Conservation (phyloP, 805 yeast species). For the Schizosaccharomyces japonicus region DNA sequence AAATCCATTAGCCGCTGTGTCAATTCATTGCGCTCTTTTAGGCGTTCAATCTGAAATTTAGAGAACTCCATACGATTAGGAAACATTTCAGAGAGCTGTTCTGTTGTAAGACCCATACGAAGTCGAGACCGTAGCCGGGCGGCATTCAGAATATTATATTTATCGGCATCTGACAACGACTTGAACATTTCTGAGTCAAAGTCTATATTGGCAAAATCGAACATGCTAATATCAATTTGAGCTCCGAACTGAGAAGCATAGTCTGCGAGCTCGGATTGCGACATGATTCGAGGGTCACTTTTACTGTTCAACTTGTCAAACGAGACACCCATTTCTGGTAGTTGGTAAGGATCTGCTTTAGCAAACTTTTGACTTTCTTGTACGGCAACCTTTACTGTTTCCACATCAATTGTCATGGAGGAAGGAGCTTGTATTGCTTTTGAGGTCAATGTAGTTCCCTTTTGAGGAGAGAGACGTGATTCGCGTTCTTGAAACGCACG, state of each 20-base stretch:
- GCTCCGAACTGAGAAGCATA: constrained; percentile 31
- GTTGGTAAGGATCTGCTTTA: constrained; percentile 58
- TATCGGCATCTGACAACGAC: constrained; percentile 58
- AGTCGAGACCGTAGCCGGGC: constrained; percentile 63
- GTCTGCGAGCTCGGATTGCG: constrained; percentile 46
- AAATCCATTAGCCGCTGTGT: constrained; percentile 71
- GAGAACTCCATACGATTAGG: constrained; percentile 79
- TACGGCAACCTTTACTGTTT: constrained; percentile 18
- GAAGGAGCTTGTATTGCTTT: background rate
- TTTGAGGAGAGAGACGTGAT: background rate
- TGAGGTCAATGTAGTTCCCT: background rate
- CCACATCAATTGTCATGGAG: constrained; percentile 9
- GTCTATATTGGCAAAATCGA: constrained; percentile 32
- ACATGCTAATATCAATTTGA: constrained; percentile 24
- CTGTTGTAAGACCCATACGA: constrained; percentile 84
- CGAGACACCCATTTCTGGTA: constrained; percentile 38
- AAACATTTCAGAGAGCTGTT: constrained; percentile 60
- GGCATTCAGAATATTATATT: constrained; percentile 67
- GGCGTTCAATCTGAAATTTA: constrained; percentile 77
- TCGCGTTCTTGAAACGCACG: constrained; percentile 5
- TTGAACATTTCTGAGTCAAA: constrained; percentile 62
- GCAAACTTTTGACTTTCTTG: constrained; percentile 18
- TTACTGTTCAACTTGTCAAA: constrained; percentile 17
- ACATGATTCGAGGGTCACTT: constrained; percentile 46
- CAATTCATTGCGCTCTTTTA: constrained; percentile 67